Percentiles rank a stretch among this genome's conserved stretches.
phyloP scores from a whole-genome alignment of 2,329 filamentous ascomycete genomes.

The Diaporthe longicolla region DNA sequence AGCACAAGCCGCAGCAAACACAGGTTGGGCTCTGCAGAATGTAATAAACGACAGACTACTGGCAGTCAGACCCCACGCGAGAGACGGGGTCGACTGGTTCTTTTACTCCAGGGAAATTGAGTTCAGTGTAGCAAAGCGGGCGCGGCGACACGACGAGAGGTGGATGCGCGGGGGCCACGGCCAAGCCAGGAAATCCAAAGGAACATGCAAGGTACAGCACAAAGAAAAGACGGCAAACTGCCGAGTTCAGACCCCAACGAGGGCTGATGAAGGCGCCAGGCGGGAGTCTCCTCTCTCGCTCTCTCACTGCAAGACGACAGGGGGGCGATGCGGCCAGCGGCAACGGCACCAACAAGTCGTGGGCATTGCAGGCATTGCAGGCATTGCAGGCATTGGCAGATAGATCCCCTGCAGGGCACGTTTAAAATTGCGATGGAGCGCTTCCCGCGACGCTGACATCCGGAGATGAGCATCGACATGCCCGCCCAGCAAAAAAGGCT shows the following conservation, averaged over 20 bases:
- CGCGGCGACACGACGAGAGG: neutral
- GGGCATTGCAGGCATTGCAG: neutral
- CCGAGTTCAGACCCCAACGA: neutral
- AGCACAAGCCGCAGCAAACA: neutral
- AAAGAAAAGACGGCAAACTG: constrained; percentile 17
- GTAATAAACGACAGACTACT: constrained; percentile 26
- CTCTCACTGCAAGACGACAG: constrained; percentile 7
- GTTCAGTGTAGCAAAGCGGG: constrained; percentile 10
- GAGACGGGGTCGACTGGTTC: neutral
- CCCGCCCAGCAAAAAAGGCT: constrained; percentile 15
- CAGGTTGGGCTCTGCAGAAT: neutral
- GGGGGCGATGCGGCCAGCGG: constrained; percentile 25
- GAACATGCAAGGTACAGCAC: constrained; percentile 14
- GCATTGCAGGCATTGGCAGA: constrained; percentile 2
- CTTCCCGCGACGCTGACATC: constrained; percentile 10
- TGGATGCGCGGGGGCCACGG: neutral
- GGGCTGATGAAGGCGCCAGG: constrained; percentile 3
- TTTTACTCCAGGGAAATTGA: constrained; percentile 30
- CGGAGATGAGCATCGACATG: constrained; percentile 42
- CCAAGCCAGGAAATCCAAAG: neutral
- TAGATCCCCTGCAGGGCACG: constrained; percentile 32
- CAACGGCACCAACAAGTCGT: constrained; percentile 29
- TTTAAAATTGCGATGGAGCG: constrained; percentile 42
- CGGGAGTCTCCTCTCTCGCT: too few relatives aligned
- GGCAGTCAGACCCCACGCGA: constrained; percentile 22